These are phyloP conservation scores for Nitzschia inconspicua DNA, from an alignment of 108 stramenopile species.

Conservation along the genomic window DNA sequence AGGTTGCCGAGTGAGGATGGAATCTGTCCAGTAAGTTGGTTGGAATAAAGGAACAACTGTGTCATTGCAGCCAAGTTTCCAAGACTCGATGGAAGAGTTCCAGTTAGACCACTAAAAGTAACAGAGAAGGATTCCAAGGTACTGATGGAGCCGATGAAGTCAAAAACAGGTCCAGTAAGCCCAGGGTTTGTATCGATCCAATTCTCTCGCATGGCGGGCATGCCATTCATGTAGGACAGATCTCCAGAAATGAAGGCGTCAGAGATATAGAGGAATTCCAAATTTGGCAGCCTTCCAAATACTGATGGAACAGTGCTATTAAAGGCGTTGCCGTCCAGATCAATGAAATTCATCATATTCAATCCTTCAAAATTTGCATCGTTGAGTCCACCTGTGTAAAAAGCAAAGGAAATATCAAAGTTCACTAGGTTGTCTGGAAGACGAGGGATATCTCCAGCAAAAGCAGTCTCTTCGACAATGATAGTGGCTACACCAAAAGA, in stretches of 20 bases:
- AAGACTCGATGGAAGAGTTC: background rate
- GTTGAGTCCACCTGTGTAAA: slow-evolving; percentile 20
- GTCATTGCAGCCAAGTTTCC: background rate
- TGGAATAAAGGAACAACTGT: slow-evolving; percentile 27
- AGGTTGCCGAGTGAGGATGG: slow-evolving; percentile 20
- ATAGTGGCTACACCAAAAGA: background rate
- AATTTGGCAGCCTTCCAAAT: slow-evolving; percentile 19
- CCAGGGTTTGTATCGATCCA: slow-evolving; percentile 12
- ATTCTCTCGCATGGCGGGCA: slow-evolving; percentile 22
- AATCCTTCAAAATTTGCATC: slow-evolving; percentile 12
- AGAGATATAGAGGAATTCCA: slow-evolving; percentile 29
- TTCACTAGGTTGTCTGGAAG: slow-evolving; percentile 19
- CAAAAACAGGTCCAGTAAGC: slow-evolving; percentile 6
- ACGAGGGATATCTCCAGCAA: slow-evolving; percentile 20
- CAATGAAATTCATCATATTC: slow-evolving; percentile 7
- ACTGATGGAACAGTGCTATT: slow-evolving; percentile 31
- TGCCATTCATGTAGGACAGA: slow-evolving; percentile 27
- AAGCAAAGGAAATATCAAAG: slow-evolving; percentile 18
- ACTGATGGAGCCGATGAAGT: slow-evolving; percentile 4
- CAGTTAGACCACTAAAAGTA: slow-evolving; percentile 10
- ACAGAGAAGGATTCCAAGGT: slow-evolving; percentile 15
- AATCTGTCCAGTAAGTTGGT: slow-evolving; percentile 23
- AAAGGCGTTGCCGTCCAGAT: slow-evolving; percentile 33
- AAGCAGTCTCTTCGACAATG: slow-evolving; percentile 17
- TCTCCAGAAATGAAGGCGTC: slow-evolving; percentile 31